These are phyloP conservation scores for Lachnum nothofagi DNA, from an alignment of 2,329 filamentous ascomycete species.

Conservation along the genomic window DNA sequence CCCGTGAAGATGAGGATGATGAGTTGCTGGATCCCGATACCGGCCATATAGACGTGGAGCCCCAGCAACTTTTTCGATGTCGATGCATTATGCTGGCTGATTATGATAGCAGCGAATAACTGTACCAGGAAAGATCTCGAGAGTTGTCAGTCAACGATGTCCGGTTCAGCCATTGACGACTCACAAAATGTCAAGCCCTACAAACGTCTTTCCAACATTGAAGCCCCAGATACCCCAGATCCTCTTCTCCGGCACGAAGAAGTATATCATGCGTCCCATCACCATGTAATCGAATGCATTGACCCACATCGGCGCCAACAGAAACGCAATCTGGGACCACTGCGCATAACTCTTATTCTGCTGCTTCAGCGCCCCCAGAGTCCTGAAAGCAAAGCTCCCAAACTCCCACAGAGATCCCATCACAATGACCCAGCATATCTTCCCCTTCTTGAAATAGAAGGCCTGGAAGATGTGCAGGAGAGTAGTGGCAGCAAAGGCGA, in stretches of 20 bases:
- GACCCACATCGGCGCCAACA: constrained; percentile 29
- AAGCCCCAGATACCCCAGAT: constrained; percentile 26
- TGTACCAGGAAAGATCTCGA: constrained; percentile 41
- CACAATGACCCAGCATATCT: constrained; percentile 38
- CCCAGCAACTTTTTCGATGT: constrained; percentile 27
- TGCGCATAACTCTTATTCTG: constrained; percentile 32
- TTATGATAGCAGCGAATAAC: constrained; percentile 33
- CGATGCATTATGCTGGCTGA: neutral
- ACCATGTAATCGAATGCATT: constrained; percentile 30
- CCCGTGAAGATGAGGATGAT: constrained; percentile 42
- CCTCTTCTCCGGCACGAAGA: constrained; percentile 33
- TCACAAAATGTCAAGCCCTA: constrained; percentile 39
- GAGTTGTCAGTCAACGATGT: neutral
- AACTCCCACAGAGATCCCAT: constrained; percentile 39
- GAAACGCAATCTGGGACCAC: constrained; percentile 36
- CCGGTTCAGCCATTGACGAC: too few species aligned
- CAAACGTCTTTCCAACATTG: constrained; percentile 39
- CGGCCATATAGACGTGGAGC: constrained; percentile 45
- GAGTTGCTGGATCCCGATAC: constrained; percentile 44
- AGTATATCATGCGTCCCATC: constrained; percentile 24
- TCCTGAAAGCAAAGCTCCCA: constrained; percentile 35
- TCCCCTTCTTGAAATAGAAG: constrained; percentile 32
- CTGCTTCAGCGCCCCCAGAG: constrained; percentile 35
- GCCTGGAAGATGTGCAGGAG: constrained; percentile 31
- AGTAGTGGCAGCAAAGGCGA: constrained; percentile 31